Conservation (phyloP, 2,329 filamentous ascomycete genomes). For the Claviceps sp. region DNA sequence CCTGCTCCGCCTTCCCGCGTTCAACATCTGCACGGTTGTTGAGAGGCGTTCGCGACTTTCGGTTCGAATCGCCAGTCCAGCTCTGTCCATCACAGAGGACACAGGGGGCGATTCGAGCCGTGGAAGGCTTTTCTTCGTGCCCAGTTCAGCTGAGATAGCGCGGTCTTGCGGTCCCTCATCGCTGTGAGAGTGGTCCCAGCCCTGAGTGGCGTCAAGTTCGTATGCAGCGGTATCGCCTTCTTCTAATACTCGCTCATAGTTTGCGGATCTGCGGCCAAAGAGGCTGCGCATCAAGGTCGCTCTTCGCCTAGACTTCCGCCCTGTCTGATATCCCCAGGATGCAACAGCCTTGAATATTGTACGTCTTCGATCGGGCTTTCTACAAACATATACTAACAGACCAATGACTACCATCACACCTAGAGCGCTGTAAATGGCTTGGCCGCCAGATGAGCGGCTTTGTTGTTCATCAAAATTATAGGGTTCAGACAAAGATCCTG, state of each 20-base stretch:
- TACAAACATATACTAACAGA: conserved; percentile 57
- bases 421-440: not conserved
- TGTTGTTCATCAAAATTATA: conserved; percentile 19
- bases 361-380: conserved; percentile 61
- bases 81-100: conserved; percentile 43
- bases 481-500: conserved; percentile 25
- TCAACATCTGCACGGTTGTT: conserved; percentile 39
- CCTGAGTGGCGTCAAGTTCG: conserved; percentile 57
- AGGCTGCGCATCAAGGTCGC: conserved; percentile 48
- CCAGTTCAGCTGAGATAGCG: conserved; percentile 52
- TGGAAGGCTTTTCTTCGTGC: conserved; percentile 45
- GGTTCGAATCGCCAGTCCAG: conserved; percentile 65
- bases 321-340: conserved; percentile 14
- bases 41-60: conserved; percentile 74
- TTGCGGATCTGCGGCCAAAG: conserved; percentile 42
- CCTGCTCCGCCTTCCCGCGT: conserved; percentile 43
- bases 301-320: conserved; percentile 33
- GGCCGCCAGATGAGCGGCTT: not conserved
- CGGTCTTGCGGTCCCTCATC: conserved; percentile 43
- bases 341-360: conserved; percentile 16
- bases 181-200: conserved; percentile 51
- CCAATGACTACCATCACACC: conserved; percentile 47
- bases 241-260: conserved; percentile 78
- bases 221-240: conserved; percentile 64
- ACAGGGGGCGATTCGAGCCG: conserved; percentile 34